A percentile compares a stretch with the other conserved stretches of the same genome.
These are phyloP conservation scores for Diversispora epigaea DNA, from an alignment of 192 early-diverging fungal species.

Conservation along the genomic window DNA sequence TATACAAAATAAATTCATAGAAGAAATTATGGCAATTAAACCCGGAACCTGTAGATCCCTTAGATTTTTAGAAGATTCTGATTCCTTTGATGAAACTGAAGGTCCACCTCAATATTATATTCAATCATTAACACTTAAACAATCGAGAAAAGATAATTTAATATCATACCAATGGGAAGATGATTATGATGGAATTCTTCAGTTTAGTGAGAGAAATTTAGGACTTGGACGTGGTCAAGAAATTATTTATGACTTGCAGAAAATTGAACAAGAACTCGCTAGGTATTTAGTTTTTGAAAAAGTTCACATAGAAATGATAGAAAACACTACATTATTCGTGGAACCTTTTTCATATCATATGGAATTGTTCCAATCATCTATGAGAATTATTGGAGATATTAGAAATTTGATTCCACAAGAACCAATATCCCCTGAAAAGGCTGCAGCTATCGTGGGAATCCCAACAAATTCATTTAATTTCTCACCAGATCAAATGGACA, in stretches of 20 bases:
- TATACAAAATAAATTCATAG: slow-evolving; percentile 25
- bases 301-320: slow-evolving; percentile 20
- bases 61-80: too few species aligned
- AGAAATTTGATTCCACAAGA: slow-evolving; percentile 27
- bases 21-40: neutral
- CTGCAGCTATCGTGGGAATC: neutral
- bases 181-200: neutral
- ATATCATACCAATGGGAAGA: slow-evolving; percentile 28
- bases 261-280: slow-evolving; percentile 29
- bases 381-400: slow-evolving; percentile 26
- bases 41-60: slow-evolving; percentile 11
- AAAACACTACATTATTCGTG: slow-evolving; percentile 3
- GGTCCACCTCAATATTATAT: too few species aligned
- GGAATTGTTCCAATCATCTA: slow-evolving; percentile 29
- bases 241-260: slow-evolving; percentile 21
- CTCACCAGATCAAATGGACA: neutral
- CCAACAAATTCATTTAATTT: neutral
- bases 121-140: too few species aligned
- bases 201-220: slow-evolving; percentile 24
- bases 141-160: neutral
- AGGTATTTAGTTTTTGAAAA: slow-evolving; percentile 26
- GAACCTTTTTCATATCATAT: slow-evolving; percentile 33
- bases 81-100: too few species aligned
- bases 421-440: slow-evolving; percentile 11
- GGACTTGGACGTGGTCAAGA: neutral